phyloP scores from a whole-genome alignment of 148 eudicot species.

The Vaccinium darrowii region DNA sequence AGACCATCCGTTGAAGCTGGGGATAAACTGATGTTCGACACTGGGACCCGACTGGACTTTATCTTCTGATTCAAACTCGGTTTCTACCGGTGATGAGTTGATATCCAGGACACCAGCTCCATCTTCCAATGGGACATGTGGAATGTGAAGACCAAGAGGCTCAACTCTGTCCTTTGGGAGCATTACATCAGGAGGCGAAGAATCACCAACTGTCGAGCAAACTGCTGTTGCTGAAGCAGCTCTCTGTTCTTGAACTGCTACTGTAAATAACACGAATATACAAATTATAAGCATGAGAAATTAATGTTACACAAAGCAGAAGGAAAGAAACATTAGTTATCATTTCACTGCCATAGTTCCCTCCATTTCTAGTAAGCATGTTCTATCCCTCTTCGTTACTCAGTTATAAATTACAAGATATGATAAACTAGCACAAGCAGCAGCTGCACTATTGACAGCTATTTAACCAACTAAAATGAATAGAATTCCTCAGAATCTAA shows the following conservation, averaged over 20 bases:
- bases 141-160: slow-evolving; percentile 78
- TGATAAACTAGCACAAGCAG: background rate
- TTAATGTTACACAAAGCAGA: background rate
- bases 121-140: slow-evolving; percentile 61
- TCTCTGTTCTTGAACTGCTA: slow-evolving; percentile 83
- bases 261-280: slow-evolving; percentile 29
- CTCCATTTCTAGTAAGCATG: background rate
- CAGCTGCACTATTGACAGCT: background rate
- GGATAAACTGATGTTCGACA: slow-evolving; percentile 89
- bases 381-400: background rate
- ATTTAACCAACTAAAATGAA: background rate
- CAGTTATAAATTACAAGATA: background rate
- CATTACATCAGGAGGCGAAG: slow-evolving; percentile 69
- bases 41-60: slow-evolving; percentile 46
- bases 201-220: slow-evolving; percentile 76
- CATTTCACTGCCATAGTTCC: background rate
- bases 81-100: slow-evolving; percentile 67
- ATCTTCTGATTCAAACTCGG: slow-evolving; percentile 55
- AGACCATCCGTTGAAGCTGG: slow-evolving; percentile 57
- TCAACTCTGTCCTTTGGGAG: slow-evolving; percentile 71
- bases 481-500: background rate
- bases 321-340: background rate
- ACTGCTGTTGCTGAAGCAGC: slow-evolving; percentile 55
- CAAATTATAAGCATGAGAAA: background rate
- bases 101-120: slow-evolving; percentile 69